A percentile compares a stretch with the other conserved stretches of the same genome.
These are phyloP conservation scores for Polychytrium aggregatum DNA, from an alignment of 192 early-diverging fungal species.

Conservation along the genomic window DNA sequence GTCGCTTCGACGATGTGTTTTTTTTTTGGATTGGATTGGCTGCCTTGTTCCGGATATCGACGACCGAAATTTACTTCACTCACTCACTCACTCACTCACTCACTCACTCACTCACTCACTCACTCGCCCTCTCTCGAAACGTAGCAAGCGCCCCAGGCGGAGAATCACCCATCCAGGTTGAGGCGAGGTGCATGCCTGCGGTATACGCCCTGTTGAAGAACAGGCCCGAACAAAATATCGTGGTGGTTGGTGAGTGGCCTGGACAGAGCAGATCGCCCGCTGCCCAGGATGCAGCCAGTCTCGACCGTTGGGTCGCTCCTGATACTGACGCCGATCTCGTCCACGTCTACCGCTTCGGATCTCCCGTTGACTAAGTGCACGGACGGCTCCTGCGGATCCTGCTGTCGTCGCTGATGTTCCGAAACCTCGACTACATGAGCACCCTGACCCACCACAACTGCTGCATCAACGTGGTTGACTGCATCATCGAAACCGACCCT, in stretches of 20 bases:
- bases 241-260: slow-evolving; percentile 18
- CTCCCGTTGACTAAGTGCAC: no score
- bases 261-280: no score
- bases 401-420: slow-evolving; percentile 31
- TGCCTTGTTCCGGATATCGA: not conserved
- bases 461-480: slow-evolving; percentile 43
- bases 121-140: no score
- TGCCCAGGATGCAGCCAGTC: no score
- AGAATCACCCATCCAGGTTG: slow-evolving; percentile 33
- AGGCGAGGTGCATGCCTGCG: slow-evolving; percentile 25
- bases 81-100: not conserved
- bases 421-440: slow-evolving; percentile 28
- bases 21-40: not conserved
- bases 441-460: slow-evolving; percentile 35
- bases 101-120: not conserved
- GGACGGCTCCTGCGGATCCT: slow-evolving; percentile 42
- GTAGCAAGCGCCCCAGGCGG: slow-evolving; percentile 25
- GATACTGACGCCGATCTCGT: no score
- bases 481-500: slow-evolving; percentile 16
- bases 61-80: not conserved
- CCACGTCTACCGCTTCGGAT: no score
- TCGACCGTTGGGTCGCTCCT: no score
- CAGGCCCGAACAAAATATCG: slow-evolving; percentile 14
- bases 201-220: slow-evolving; percentile 27
- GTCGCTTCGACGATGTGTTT: not conserved